These are phyloP conservation scores for Neopestalotiopsis clavispora DNA, from an alignment of 2,329 filamentous ascomycete genomes.

Conservation along the genomic window DNA sequence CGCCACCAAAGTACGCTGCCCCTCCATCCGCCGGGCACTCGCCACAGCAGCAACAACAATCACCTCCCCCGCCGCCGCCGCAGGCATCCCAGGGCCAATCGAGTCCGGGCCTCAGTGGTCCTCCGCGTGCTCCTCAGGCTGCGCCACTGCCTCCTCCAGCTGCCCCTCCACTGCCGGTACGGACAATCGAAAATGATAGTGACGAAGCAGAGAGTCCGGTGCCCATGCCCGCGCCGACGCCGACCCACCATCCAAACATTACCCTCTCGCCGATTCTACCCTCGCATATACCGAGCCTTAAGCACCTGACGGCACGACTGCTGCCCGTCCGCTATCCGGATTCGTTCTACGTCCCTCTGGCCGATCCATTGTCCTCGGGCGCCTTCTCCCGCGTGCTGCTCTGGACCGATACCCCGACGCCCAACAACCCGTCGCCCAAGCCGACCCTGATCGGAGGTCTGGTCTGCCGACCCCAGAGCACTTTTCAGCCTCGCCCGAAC, in stretches of 20 bases:
- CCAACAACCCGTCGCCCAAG: slow-evolving; percentile 40
- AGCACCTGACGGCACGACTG: slow-evolving; percentile 68
- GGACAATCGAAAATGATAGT: slow-evolving; percentile 17
- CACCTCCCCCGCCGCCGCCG: slow-evolving; percentile 18
- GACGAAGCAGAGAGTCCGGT: slow-evolving; percentile 25
- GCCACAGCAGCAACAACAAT: slow-evolving; percentile 24
- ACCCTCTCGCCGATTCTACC: slow-evolving; percentile 55
- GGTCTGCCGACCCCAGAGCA: slow-evolving; percentile 65
- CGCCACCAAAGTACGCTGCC: slow-evolving; percentile 45
- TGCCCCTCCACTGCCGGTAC: slow-evolving; percentile 22
- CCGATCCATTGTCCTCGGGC: slow-evolving; percentile 52
- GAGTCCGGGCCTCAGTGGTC: not conserved
- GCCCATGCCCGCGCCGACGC: slow-evolving; percentile 37
- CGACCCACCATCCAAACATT: slow-evolving; percentile 52
- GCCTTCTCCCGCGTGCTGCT: slow-evolving; percentile 66
- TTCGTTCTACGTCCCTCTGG: slow-evolving; percentile 63
- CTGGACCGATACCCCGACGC: slow-evolving; percentile 51
- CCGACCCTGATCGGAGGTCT: slow-evolving; percentile 60
- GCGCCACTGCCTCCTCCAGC: slow-evolving; percentile 24
- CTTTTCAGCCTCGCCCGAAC: slow-evolving; percentile 25
- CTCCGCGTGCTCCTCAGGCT: slow-evolving; percentile 1
- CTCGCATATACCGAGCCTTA: slow-evolving; percentile 61
- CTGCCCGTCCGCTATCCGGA: slow-evolving; percentile 69
- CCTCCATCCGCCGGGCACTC: slow-evolving; percentile 26
- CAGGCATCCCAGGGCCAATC: no score